Conservation (phyloP, 2,329 filamentous ascomycete genomes). For the Dryadomyces quercus-mongolicae region DNA sequence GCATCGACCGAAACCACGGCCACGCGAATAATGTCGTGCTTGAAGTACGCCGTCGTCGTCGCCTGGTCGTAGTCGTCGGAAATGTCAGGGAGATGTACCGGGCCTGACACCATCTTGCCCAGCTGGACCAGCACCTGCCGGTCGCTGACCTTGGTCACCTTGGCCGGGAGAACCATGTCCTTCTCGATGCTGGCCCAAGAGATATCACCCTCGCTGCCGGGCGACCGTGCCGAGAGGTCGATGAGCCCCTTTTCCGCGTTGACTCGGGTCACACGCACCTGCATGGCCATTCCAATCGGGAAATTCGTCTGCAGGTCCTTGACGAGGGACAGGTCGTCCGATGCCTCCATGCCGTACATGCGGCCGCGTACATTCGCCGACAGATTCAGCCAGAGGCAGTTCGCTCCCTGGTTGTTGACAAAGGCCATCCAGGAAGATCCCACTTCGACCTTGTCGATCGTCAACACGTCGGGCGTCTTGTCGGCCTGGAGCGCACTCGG, state of each 20-base stretch:
- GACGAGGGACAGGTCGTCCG: constrained; percentile 72
- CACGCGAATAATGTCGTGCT: constrained; percentile 81
- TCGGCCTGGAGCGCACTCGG: constrained; percentile 46
- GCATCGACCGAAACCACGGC: constrained; percentile 70
- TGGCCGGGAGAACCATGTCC: constrained; percentile 71
- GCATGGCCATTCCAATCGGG: constrained; percentile 79
- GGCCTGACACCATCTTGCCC: constrained; percentile 65
- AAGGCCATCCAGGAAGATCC: constrained; percentile 69
- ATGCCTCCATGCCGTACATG: constrained; percentile 70
- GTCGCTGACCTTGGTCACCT: constrained; percentile 77
- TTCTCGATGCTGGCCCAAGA: constrained; percentile 60
- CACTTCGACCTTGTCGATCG: constrained; percentile 58
- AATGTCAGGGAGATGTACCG: constrained; percentile 72
- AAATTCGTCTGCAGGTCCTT: constrained; percentile 69
- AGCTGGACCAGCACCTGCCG: constrained; percentile 77
- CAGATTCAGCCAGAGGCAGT: constrained; percentile 81
- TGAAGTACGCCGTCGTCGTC: constrained; percentile 61
- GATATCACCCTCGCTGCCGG: constrained; percentile 41
- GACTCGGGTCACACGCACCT: constrained; percentile 64
- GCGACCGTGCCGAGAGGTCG: constrained; percentile 68
- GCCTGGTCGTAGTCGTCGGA: constrained; percentile 76
- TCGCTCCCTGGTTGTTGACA: constrained; percentile 75
- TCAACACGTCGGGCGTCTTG: constrained; percentile 36
- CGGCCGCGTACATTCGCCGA: constrained; percentile 80
- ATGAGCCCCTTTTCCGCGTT: constrained; percentile 63